phyloP scores from a whole-genome alignment of 2,329 filamentous ascomycete species.

The Penicillium sp. region DNA sequence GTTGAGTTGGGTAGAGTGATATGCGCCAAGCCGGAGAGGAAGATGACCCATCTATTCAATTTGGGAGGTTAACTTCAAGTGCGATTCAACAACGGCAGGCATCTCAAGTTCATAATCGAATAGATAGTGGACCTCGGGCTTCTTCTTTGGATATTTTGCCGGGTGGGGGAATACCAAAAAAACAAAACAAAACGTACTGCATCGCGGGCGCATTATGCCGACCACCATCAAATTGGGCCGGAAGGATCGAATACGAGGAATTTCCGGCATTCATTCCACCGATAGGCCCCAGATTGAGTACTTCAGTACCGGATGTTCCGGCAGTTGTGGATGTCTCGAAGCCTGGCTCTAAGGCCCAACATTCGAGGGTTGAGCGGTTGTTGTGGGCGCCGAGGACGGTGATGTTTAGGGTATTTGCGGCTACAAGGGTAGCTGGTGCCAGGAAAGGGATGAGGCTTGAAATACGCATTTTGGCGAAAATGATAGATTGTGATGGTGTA shows the following conservation, averaged over 20 bases:
- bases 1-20: conserved; percentile 48
- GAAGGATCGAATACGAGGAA: conserved; percentile 43
- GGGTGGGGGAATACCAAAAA: not conserved
- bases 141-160: too few relatives aligned
- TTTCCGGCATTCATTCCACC: conserved; percentile 28
- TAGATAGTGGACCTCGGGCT: too few relatives aligned
- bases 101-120: too few relatives aligned
- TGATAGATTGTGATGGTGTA: not conserved
- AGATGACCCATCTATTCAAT: conserved; percentile 41
- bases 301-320: conserved; percentile 38
- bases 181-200: conserved; percentile 40
- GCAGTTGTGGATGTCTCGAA: conserved; percentile 38
- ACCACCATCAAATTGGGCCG: conserved; percentile 44
- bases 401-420: conserved; percentile 43
- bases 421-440: conserved; percentile 11
- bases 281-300: conserved; percentile 37
- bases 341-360: conserved; percentile 49
- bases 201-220: conserved; percentile 48
- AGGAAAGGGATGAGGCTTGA: conserved; percentile 16
- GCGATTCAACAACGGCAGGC: too few relatives aligned
- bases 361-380: conserved; percentile 50
- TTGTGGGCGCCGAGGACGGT: conserved; percentile 45
- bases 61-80: too few relatives aligned
- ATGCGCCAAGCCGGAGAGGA: conserved; percentile 47
- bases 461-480: conserved; percentile 19